These are phyloP conservation scores for Sporisorium scitamineum DNA, from an alignment of 1,284 basidiomycete genomes.

Conservation along the genomic window DNA sequence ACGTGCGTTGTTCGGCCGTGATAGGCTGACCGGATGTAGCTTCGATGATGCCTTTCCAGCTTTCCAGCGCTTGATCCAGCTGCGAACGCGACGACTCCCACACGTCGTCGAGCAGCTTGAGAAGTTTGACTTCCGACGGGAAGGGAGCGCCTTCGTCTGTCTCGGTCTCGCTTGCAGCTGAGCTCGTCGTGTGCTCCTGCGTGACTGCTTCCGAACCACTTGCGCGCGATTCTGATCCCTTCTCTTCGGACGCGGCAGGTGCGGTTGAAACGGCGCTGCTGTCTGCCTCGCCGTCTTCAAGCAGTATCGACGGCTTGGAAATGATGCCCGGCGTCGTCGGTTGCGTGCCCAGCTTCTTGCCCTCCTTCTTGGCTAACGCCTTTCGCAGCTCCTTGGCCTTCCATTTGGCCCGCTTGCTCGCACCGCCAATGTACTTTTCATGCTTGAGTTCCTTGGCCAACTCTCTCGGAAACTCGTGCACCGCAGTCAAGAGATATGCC, in stretches of 20 bases:
- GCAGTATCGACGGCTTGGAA: constrained; percentile 24
- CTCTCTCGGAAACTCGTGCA: constrained; percentile 32
- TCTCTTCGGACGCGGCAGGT: background rate
- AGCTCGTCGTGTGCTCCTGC: constrained; percentile 12
- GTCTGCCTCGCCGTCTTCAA: constrained; percentile 4
- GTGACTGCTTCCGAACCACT: constrained; percentile 4
- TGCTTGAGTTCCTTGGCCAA: constrained; percentile 43
- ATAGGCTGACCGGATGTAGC: constrained; percentile 11
- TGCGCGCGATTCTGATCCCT: background rate
- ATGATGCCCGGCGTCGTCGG: constrained; percentile 34
- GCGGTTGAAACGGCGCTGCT: background rate
- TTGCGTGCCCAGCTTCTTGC: constrained; percentile 39
- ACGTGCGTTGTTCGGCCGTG: constrained; percentile 25
- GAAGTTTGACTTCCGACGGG: constrained; percentile 42
- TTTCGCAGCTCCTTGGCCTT: constrained; percentile 41
- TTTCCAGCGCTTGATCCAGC: constrained; percentile 33
- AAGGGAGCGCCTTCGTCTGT: constrained; percentile 39
- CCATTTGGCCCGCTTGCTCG: constrained; percentile 41
- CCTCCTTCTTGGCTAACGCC: constrained; percentile 32
- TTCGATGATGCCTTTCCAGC: constrained; percentile 27
- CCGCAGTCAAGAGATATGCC: constrained; percentile 31
- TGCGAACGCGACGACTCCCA: constrained; percentile 36
- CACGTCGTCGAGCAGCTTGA: constrained; percentile 31
- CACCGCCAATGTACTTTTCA: constrained; percentile 43
- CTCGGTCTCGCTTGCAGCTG: constrained; percentile 18